phyloP scores from a whole-genome alignment of 164 flowering plant genomes.

The Berberis thunbergii region DNA sequence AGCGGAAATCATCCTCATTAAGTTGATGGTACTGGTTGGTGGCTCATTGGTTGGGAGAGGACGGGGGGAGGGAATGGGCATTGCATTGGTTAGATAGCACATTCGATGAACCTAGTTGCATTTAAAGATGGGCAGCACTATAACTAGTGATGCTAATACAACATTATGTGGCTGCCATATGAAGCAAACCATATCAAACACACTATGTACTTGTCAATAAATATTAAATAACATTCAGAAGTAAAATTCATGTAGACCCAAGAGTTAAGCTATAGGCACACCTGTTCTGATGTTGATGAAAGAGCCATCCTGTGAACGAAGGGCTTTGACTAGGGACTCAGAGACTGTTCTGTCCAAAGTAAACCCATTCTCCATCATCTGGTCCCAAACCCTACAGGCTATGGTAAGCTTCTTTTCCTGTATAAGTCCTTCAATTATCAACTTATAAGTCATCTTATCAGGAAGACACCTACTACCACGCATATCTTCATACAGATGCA shows the following conservation, averaged over 20 bases:
- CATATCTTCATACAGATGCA: slow-evolving; percentile 66
- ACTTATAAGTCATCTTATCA: slow-evolving; percentile 75
- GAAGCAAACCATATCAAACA: no score
- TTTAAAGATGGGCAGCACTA: no score
- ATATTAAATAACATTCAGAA: background rate
- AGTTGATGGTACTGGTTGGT: no score
- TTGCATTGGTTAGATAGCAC: no score
- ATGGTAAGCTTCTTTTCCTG: slow-evolving; percentile 44
- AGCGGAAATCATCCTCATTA: no score
- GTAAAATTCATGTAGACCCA: background rate
- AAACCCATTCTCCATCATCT: slow-evolving; percentile 95
- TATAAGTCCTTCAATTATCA: slow-evolving; percentile 71
- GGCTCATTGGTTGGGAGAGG: no score
- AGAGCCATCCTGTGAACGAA: slow-evolving; percentile 27
- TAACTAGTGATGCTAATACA: no score
- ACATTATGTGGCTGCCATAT: no score
- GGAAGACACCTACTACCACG: slow-evolving; percentile 41
- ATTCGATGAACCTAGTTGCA: no score
- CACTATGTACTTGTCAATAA: no score
- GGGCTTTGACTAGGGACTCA: slow-evolving; percentile 44
- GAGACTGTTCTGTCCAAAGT: slow-evolving; percentile 64
- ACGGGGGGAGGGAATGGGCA: no score
- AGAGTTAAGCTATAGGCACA: slow-evolving; percentile 5
- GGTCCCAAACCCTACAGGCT: slow-evolving; percentile 82
- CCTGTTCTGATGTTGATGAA: slow-evolving; percentile 15